Evolutionary conservation across 345 rosid genomes (phyloP).

Genomic region (Pugionium dolabratum): DNA sequence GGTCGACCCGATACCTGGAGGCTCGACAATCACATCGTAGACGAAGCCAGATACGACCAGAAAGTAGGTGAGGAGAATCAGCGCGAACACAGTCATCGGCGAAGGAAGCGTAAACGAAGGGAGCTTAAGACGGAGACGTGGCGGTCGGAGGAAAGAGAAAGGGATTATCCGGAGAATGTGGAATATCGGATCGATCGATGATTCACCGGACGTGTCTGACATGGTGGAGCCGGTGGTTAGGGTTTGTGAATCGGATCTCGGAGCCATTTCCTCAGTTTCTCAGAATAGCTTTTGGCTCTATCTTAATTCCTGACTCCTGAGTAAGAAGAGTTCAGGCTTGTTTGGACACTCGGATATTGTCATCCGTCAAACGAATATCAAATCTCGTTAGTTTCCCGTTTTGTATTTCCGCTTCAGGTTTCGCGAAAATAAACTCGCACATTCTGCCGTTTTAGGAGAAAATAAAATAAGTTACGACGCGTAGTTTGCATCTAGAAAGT

Average conservation of each 20-base stretch:
- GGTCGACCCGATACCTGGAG: conserved; percentile 93
- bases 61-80: conserved; percentile 91
- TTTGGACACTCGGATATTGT: conserved; percentile 14
- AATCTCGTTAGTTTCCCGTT: not conserved
- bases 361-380: not conserved
- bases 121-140: conserved; percentile 88
- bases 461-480: not conserved
- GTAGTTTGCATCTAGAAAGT: not conserved
- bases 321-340: not conserved
- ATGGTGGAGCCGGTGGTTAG: conserved; percentile 26
- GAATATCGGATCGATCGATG: conserved; percentile 71
- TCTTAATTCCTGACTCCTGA: not conserved
- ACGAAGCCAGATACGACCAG: conserved; percentile 88
- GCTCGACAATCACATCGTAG: conserved; percentile 94
- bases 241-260: conserved; percentile 45
- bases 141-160: conserved; percentile 72
- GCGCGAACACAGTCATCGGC: conserved; percentile 80
- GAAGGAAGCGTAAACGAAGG: conserved; percentile 84
- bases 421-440: not conserved
- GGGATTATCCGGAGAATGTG: conserved; percentile 63
- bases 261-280: conserved; percentile 38
- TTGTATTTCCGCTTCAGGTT: not conserved
- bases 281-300: conserved; percentile 7
- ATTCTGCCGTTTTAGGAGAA: conserved; percentile 9
- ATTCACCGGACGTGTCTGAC: conserved; percentile 17